phyloP scores from a whole-genome alignment of 352 stramenopile species.

The Phytopythium vexans region DNA sequence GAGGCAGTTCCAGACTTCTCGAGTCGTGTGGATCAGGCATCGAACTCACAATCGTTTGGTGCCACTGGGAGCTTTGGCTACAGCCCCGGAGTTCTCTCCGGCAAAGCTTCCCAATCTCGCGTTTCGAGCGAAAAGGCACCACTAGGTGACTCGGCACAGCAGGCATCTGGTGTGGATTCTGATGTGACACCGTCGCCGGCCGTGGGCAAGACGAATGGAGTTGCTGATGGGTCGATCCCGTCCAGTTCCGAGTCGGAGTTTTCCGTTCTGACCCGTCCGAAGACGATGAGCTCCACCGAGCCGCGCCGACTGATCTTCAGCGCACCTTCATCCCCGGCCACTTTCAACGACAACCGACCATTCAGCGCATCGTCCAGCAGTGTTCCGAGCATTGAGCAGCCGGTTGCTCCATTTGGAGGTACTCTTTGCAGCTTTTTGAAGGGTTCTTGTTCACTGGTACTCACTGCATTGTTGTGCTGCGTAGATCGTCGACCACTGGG shows the following conservation, averaged over 20 bases:
- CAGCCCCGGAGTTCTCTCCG: constrained; percentile 68
- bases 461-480: not conserved
- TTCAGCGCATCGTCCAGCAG: constrained; percentile 19
- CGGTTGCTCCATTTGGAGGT: constrained; percentile 37
- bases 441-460: not conserved
- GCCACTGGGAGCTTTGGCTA: constrained; percentile 28
- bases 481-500: constrained; percentile 37
- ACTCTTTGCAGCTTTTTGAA: constrained; percentile 18
- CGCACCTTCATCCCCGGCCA: not conserved
- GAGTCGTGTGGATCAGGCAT: not conserved
- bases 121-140: constrained; percentile 23
- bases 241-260: constrained; percentile 35
- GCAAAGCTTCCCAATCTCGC: constrained; percentile 38
- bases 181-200: constrained; percentile 15
- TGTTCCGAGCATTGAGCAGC: constrained; percentile 12
- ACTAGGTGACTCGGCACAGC: constrained; percentile 10
- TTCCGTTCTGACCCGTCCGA: constrained; percentile 34
- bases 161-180: not conserved
- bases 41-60: constrained; percentile 1
- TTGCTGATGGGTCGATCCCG: constrained; percentile 45
- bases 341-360: constrained; percentile 2
- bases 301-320: constrained; percentile 6
- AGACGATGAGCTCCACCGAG: constrained; percentile 12
- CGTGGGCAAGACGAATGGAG: constrained; percentile 9
- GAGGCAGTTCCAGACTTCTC: constrained; percentile 1